Evolutionary conservation across 495 filamentous ascomycete species (phyloP).

Genomic region (Lophium mytilinum): DNA sequence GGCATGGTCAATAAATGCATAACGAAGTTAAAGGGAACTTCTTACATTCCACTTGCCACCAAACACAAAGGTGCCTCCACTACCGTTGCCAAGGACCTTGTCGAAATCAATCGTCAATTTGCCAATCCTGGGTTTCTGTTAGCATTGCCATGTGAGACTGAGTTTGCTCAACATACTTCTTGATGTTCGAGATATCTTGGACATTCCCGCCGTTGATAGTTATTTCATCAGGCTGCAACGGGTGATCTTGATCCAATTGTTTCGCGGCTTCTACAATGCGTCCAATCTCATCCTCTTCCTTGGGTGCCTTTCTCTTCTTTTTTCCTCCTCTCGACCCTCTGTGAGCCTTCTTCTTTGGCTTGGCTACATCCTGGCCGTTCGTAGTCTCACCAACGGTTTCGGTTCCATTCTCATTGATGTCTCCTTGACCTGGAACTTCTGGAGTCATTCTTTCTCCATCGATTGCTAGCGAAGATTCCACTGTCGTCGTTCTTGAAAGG

Average conservation of each 20-base stretch:
- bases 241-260: constrained; percentile 13
- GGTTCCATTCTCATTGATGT: background rate
- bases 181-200: constrained; percentile 21
- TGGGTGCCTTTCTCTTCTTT: constrained; percentile 47
- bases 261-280: constrained; percentile 26
- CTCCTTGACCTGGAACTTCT: background rate
- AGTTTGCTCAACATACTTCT: background rate
- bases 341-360: constrained; percentile 69
- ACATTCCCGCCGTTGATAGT: constrained; percentile 13
- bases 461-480: background rate
- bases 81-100: constrained; percentile 35
- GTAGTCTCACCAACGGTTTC: background rate
- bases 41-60: constrained; percentile 35
- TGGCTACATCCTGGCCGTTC: constrained; percentile 26
- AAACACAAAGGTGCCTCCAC: constrained; percentile 38
- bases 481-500: constrained; percentile 17
- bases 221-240: constrained; percentile 28
- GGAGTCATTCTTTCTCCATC: background rate
- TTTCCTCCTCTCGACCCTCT: constrained; percentile 78
- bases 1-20: background rate
- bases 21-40: background rate
- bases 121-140: constrained; percentile 28
- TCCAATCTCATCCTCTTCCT: constrained; percentile 40
- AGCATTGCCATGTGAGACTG: background rate
- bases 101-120: constrained; percentile 35